Evolutionary conservation across 1,284 basidiomycete genomes (phyloP).

Genomic region (Ceratobasidium sp.): DNA sequence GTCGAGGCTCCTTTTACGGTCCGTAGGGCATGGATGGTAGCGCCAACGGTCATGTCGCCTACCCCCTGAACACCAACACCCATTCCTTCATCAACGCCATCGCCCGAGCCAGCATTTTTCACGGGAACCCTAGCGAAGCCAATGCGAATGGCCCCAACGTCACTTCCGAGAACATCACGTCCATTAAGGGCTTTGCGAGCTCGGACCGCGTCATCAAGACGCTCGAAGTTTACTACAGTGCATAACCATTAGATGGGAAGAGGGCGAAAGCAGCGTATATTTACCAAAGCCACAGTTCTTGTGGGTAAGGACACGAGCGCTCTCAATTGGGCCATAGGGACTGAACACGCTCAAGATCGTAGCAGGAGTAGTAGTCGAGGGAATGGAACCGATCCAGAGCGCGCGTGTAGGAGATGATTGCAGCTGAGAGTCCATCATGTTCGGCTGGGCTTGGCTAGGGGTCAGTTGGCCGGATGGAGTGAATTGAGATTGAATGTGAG

Average conservation of each 20-base stretch:
- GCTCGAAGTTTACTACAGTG: constrained; percentile 88
- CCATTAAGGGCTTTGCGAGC: constrained; percentile 95
- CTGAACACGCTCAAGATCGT: constrained; percentile 93
- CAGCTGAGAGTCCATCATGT: constrained; percentile 77
- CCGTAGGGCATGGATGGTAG: constrained; percentile 83
- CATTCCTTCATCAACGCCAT: constrained; percentile 51
- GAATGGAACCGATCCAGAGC: constrained; percentile 95
- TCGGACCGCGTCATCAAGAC: constrained; percentile 92
- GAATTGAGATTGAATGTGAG: constrained; percentile 35
- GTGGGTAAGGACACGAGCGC: constrained; percentile 91
- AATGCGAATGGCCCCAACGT: constrained; percentile 94
- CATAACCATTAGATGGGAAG: constrained; percentile 35
- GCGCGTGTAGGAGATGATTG: constrained; percentile 90
- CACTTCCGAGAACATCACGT: constrained; percentile 91
- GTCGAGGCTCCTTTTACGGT: constrained; percentile 85
- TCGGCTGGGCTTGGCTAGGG: constrained; percentile 55
- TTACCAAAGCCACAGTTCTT: constrained; percentile 95
- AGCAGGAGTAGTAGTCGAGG: constrained; percentile 88
- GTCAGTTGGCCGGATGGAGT: constrained; percentile 36
- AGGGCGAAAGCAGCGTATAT: constrained; percentile 47
- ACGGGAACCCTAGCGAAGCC: constrained; percentile 96
- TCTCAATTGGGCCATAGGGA: constrained; percentile 96
- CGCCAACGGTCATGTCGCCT: constrained; percentile 80
- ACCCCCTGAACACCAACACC: constrained; percentile 75
- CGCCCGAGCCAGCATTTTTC: constrained; percentile 76